These are phyloP conservation scores for Sugiyamaella americana DNA, from an alignment of 805 yeast genomes.

Conservation along the genomic window DNA sequence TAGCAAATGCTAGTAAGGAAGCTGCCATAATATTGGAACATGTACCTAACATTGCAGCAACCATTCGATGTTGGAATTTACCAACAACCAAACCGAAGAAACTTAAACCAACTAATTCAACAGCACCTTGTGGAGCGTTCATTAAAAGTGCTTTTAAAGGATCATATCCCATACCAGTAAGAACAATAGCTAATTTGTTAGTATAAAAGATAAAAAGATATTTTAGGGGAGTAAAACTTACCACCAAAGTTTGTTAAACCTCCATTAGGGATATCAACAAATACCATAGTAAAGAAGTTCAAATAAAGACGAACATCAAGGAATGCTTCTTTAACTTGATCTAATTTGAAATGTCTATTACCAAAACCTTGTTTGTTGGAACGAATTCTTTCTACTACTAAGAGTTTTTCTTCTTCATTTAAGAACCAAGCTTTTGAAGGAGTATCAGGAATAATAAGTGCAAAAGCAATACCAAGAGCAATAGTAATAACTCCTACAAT, in stretches of 20 bases:
- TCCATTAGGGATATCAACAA: slow-evolving; percentile 45
- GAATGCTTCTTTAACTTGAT: slow-evolving; percentile 48
- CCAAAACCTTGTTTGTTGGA: slow-evolving; percentile 53
- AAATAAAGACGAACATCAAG: slow-evolving; percentile 47
- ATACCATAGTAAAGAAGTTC: slow-evolving; percentile 36
- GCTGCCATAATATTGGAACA: slow-evolving; percentile 2
- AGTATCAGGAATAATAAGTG: slow-evolving; percentile 42
- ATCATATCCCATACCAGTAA: no score
- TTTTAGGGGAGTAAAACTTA: slow-evolving; percentile 34
- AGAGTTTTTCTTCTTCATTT: slow-evolving; percentile 40
- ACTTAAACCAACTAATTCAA: slow-evolving; percentile 11
- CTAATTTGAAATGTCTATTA: slow-evolving; percentile 45
- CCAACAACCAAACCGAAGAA: slow-evolving; percentile 7
- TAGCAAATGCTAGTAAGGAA: slow-evolving; percentile 16
- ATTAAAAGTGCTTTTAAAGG: slow-evolving; percentile 16
- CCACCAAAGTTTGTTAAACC: slow-evolving; percentile 48
- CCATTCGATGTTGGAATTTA: no score
- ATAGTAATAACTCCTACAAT: slow-evolving; percentile 53
- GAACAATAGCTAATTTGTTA: no score
- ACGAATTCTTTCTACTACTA: slow-evolving; percentile 48
- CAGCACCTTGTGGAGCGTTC: slow-evolving; percentile 13
- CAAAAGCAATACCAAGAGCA: slow-evolving; percentile 26
- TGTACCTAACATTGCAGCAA: no score
- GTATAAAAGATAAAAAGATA: slow-evolving; percentile 10
- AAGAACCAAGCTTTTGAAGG: slow-evolving; percentile 46